phyloP scores from a whole-genome alignment of 2,329 filamentous ascomycete species.

The Bipolaris zeicola region DNA sequence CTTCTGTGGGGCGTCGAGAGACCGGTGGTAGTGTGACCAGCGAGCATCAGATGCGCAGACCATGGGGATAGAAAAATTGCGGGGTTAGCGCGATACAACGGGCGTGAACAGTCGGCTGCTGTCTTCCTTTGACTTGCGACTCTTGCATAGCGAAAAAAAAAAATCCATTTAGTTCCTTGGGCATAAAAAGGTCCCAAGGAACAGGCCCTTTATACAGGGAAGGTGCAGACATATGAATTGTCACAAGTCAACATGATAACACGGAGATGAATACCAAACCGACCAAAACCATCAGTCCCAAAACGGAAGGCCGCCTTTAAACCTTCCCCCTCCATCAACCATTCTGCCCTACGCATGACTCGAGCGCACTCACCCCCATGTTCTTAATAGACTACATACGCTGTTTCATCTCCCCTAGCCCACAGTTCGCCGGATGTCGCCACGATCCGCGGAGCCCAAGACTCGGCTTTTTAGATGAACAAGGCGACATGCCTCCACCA shows the following conservation, averaged over 20 bases:
- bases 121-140: background rate
- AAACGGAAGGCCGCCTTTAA: too few species aligned
- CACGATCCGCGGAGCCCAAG: slow-evolving; percentile 7
- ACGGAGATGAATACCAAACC: background rate
- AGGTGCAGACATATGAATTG: too few species aligned
- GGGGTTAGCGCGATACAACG: slow-evolving; percentile 10
- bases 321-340: too few species aligned
- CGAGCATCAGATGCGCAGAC: slow-evolving; percentile 16
- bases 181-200: background rate
- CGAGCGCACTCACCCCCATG: too few species aligned
- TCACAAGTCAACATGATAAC: background rate
- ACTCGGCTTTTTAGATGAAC: background rate
- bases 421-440: background rate
- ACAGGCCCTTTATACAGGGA: too few species aligned
- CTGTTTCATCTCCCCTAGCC: too few species aligned
- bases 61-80: slow-evolving; percentile 10
- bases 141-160: background rate
- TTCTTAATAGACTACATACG: too few species aligned
- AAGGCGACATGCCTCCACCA: slow-evolving; percentile 5
- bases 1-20: slow-evolving; percentile 12
- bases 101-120: background rate
- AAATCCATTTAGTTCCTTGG: background rate
- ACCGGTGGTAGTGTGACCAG: slow-evolving; percentile 17
- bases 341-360: too few species aligned
- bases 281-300: background rate